These are phyloP conservation scores for Pelargonium nanum DNA, from an alignment of 345 rosid genomes.

Conservation along the genomic window DNA sequence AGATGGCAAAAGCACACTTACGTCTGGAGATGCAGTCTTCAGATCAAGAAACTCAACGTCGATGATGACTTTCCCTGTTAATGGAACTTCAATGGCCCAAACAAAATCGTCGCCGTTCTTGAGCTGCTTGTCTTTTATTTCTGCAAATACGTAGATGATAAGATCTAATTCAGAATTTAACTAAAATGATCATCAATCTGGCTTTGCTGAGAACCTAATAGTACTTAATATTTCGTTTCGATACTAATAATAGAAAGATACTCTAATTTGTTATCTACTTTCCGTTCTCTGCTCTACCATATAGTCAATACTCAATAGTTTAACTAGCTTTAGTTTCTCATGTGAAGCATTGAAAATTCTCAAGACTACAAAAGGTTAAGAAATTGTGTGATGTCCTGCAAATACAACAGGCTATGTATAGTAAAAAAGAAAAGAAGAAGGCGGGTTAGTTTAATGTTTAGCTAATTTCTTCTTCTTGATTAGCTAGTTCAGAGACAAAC, in stretches of 20 bases:
- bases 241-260: background rate
- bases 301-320: too few species aligned
- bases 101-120: slow-evolving; percentile 70
- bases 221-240: too few species aligned
- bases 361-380: too few species aligned
- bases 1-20: slow-evolving; percentile 20
- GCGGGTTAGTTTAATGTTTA: background rate
- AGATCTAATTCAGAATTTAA: background rate
- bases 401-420: too few species aligned
- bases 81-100: slow-evolving; percentile 75
- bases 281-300: too few species aligned
- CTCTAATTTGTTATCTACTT: too few species aligned
- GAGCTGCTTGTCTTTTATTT: slow-evolving; percentile 58
- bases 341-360: too few species aligned
- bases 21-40: slow-evolving; percentile 56
- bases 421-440: too few species aligned
- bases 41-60: slow-evolving; percentile 88
- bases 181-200: too few species aligned
- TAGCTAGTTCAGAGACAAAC: background rate
- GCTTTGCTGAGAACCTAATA: too few species aligned
- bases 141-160: slow-evolving; percentile 25
- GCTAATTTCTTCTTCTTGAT: background rate
- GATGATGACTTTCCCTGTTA: slow-evolving; percentile 71
- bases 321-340: too few species aligned
- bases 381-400: too few species aligned